Evolutionary conservation across 73 alveolate genomes (phyloP).

Genomic region (Paramecium sexaurelia): DNA sequence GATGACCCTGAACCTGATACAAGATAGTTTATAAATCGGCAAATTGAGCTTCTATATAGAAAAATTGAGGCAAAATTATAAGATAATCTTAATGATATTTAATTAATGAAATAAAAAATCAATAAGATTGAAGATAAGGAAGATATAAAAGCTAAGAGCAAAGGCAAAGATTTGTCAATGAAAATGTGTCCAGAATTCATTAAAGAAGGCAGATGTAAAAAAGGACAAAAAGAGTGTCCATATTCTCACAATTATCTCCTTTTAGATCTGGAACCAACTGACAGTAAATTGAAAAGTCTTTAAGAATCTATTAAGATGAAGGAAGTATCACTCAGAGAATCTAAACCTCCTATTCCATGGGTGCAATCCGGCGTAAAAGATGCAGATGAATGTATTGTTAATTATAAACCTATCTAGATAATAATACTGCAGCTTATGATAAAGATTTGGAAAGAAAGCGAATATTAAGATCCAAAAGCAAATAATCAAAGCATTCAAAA

Average conservation of each 20-base stretch:
- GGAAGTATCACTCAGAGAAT: background rate
- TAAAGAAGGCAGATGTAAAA: slow-evolving; percentile 64
- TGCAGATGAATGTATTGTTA: slow-evolving; percentile 37
- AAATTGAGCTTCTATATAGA: slow-evolving; percentile 70
- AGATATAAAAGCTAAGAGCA: slow-evolving; percentile 65
- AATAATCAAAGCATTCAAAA: background rate
- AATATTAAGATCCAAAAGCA: background rate
- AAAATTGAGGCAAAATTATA: slow-evolving; percentile 67
- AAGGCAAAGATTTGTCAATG: slow-evolving; percentile 55
- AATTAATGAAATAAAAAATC: slow-evolving; percentile 77
- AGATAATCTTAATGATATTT: slow-evolving; percentile 71
- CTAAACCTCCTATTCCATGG: slow-evolving; percentile 54
- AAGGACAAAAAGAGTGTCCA: slow-evolving; percentile 68
- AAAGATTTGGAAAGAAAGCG: slow-evolving; percentile 13
- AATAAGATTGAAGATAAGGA: slow-evolving; percentile 80
- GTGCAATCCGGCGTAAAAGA: background rate
- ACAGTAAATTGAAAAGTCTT: slow-evolving; percentile 73
- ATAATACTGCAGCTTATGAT: slow-evolving; percentile 34
- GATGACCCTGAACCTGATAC: slow-evolving; percentile 70
- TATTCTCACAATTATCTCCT: slow-evolving; percentile 71
- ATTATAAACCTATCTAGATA: background rate
- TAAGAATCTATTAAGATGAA: slow-evolving; percentile 39
- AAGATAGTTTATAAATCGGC: slow-evolving; percentile 68
- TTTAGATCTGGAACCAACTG: slow-evolving; percentile 72
- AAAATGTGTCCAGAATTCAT: slow-evolving; percentile 73